phyloP scores from a whole-genome alignment of 2,329 filamentous ascomycete species.

The Chrysosporium keratinophilum region DNA sequence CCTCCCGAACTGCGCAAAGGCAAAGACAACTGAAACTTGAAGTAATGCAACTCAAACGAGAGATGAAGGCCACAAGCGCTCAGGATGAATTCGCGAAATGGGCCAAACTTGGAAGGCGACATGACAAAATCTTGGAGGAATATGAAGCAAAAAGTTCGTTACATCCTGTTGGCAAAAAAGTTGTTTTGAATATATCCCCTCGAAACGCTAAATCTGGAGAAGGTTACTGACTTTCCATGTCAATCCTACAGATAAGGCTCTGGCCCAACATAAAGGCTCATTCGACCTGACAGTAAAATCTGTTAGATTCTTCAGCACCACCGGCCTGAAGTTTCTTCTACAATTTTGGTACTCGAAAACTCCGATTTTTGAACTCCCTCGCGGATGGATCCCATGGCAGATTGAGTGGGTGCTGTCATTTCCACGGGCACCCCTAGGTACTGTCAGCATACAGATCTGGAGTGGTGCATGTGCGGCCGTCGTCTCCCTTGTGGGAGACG shows the following conservation, averaged over 20 bases:
- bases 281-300: constrained; percentile 67
- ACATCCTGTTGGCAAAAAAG: background rate
- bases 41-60: constrained; percentile 67
- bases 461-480: constrained; percentile 71
- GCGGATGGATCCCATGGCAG: constrained; percentile 85
- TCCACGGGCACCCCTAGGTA: constrained; percentile 77
- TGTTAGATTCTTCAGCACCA: constrained; percentile 68
- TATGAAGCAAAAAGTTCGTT: constrained; percentile 72
- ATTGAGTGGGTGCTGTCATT: constrained; percentile 90
- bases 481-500: constrained; percentile 60
- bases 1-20: constrained; percentile 56
- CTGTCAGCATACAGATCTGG: constrained; percentile 91
- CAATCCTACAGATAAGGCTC: constrained; percentile 30
- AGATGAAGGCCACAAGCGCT: constrained; percentile 78
- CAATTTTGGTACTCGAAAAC: constrained; percentile 83
- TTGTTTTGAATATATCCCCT: no score
- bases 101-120: constrained; percentile 57
- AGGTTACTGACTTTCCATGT: background rate
- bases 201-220: background rate
- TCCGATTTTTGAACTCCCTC: constrained; percentile 87
- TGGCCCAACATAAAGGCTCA: constrained; percentile 55
- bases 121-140: constrained; percentile 64
- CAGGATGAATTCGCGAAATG: constrained; percentile 87
- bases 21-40: constrained; percentile 64
- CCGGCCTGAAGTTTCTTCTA: constrained; percentile 69